phyloP scores from a whole-genome alignment of 2,329 filamentous ascomycete species.

The Penicillium sp. region DNA sequence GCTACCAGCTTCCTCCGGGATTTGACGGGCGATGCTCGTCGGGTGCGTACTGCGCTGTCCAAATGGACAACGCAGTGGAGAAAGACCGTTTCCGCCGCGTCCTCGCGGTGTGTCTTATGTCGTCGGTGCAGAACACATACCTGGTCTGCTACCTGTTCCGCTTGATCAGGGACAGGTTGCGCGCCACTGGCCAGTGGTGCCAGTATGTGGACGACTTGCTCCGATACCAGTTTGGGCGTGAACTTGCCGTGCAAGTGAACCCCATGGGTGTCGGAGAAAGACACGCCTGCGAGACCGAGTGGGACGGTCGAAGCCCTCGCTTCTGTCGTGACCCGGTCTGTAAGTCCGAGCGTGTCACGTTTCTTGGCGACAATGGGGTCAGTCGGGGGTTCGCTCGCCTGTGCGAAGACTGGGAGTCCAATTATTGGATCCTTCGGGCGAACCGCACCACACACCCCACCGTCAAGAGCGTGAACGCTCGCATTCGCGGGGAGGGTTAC shows the following conservation, averaged over 20 bases:
- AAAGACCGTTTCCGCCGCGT: slow-evolving; percentile 35
- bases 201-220: slow-evolving; percentile 20
- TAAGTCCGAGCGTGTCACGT: slow-evolving; percentile 15
- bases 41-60: slow-evolving; percentile 18
- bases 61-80: slow-evolving; percentile 20
- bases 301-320: slow-evolving; percentile 25
- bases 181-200: slow-evolving; percentile 11
- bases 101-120: slow-evolving; percentile 31
- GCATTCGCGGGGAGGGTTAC: slow-evolving; percentile 29
- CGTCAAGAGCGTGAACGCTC: slow-evolving; percentile 17
- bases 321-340: slow-evolving; percentile 27
- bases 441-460: slow-evolving; percentile 30
- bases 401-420: slow-evolving; percentile 24
- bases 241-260: slow-evolving; percentile 21
- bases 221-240: slow-evolving; percentile 23
- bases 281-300: slow-evolving; percentile 34
- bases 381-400: slow-evolving; percentile 16
- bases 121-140: slow-evolving; percentile 1
- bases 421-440: slow-evolving; percentile 31
- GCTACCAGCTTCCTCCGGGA: too few relatives aligned
- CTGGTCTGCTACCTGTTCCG: slow-evolving; percentile 33
- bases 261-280: slow-evolving; percentile 15
- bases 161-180: slow-evolving; percentile 32
- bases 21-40: slow-evolving; percentile 21
- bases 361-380: slow-evolving; percentile 6